Conservation (phyloP, 176 grass and related monocot species). For the Raddia distichophylla region DNA sequence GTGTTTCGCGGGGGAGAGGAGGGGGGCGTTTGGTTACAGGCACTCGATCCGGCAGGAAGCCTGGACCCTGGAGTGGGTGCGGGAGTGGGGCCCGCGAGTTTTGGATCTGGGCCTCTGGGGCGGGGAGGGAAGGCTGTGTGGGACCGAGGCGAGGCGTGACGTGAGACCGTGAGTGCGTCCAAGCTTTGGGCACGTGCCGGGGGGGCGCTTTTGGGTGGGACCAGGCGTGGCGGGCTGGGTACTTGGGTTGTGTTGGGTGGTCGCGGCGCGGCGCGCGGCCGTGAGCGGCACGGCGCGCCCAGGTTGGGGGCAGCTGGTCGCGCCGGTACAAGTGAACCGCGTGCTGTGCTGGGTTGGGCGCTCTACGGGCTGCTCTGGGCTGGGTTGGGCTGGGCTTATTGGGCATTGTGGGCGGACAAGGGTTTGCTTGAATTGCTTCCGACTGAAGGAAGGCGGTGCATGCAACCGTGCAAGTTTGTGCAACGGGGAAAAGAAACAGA, state of each 20-base stretch:
- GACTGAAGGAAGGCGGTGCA: background rate
- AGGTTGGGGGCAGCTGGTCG: background rate
- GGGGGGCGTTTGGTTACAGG: background rate
- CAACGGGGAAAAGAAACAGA: no score
- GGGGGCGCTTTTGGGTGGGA: conserved; percentile 22
- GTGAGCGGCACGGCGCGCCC: background rate
- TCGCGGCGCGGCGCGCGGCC: no score
- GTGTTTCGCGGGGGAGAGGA: background rate
- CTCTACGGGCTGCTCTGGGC: no score
- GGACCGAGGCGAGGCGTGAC: background rate
- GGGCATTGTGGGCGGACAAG: no score
- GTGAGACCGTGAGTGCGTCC: conserved; percentile 34
- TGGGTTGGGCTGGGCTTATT: no score
- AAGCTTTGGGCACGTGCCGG: conserved; percentile 49
- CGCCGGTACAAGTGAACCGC: no score
- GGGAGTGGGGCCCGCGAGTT: background rate
- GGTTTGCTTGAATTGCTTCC: background rate
- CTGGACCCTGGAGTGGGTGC: background rate
- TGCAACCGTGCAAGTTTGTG: background rate
- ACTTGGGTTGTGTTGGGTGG: background rate
- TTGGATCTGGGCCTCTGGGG: conserved; percentile 25
- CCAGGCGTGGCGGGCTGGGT: background rate
- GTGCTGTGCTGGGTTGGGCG: no score
- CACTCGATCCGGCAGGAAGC: background rate
- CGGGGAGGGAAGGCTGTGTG: background rate